These are phyloP conservation scores for Lablab purpureus DNA, from an alignment of 306 rosid genomes.

Conservation along the genomic window DNA sequence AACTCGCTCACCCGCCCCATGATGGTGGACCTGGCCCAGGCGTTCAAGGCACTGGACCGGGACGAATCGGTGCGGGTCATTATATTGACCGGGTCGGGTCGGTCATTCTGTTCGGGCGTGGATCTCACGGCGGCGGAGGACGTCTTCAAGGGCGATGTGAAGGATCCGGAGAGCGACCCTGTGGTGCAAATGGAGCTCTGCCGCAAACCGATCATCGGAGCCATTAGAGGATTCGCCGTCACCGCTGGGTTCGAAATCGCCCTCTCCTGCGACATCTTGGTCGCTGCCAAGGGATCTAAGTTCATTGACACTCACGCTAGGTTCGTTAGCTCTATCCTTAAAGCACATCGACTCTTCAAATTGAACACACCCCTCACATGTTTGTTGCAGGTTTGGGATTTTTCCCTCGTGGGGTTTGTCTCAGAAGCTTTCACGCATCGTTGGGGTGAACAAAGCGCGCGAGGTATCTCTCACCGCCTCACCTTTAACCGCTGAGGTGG, in stretches of 20 bases:
- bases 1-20: slow-evolving; percentile 80
- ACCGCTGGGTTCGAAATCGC: slow-evolving; percentile 96
- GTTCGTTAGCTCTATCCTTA: slow-evolving; percentile 42
- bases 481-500: slow-evolving; percentile 82
- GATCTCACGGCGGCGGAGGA: slow-evolving; percentile 87
- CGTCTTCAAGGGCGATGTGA: slow-evolving; percentile 92
- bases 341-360: neutral
- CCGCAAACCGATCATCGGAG: slow-evolving; percentile 88
- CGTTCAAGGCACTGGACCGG: slow-evolving; percentile 65
- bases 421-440: slow-evolving; percentile 82
- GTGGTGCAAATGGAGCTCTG: slow-evolving; percentile 87
- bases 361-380: too few relatives aligned
- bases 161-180: slow-evolving; percentile 73
- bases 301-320: slow-evolving; percentile 91
- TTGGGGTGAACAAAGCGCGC: slow-evolving; percentile 84
- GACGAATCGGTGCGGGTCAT: slow-evolving; percentile 78
- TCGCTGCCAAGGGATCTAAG: slow-evolving; percentile 84
- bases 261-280: slow-evolving; percentile 80
- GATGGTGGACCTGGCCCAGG: slow-evolving; percentile 77
- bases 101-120: slow-evolving; percentile 93
- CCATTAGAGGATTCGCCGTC: slow-evolving; percentile 83
- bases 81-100: slow-evolving; percentile 80
- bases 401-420: slow-evolving; percentile 98
- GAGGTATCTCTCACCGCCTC: slow-evolving; percentile 89
- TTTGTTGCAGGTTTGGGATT: slow-evolving; percentile 78